Conservation (phyloP, 2,329 filamentous ascomycete species). For the Curvularia sp. region DNA sequence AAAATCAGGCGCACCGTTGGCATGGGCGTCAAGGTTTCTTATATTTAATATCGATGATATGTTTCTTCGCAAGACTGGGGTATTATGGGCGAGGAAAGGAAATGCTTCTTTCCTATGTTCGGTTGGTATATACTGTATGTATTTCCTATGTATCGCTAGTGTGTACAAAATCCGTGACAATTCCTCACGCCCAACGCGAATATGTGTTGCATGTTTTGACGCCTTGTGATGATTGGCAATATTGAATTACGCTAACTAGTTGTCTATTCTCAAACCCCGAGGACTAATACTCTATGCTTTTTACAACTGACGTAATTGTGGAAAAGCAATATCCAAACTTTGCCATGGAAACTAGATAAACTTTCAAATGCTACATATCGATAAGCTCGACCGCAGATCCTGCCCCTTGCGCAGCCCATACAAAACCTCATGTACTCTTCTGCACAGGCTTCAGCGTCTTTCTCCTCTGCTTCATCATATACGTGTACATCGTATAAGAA, state of each 20-base stretch:
- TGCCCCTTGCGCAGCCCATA: neutral
- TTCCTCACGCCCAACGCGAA: neutral
- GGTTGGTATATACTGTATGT: neutral
- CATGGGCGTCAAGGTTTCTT: constrained; percentile 97
- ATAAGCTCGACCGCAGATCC: neutral
- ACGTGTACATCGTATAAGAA: constrained; percentile 38
- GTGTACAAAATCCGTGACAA: neutral
- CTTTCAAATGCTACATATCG: neutral
- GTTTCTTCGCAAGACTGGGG: neutral
- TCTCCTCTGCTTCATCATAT: constrained; percentile 38
- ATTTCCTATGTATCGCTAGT: constrained; percentile 1
- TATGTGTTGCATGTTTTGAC: neutral
- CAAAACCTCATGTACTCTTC: neutral
- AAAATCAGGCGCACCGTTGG: constrained; percentile 86
- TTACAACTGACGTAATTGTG: neutral
- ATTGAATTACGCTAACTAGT: neutral
- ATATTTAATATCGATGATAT: constrained; percentile 67
- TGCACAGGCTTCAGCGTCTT: constrained; percentile 24
- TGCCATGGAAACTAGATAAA: neutral
- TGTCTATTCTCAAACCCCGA: neutral
- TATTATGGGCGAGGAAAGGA: neutral
- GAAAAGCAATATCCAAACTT: neutral
- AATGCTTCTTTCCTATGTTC: neutral
- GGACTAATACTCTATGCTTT: neutral
- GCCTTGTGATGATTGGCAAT: neutral